Conservation (phyloP, 257 asterid species). For the Gentiana dahurica region DNA sequence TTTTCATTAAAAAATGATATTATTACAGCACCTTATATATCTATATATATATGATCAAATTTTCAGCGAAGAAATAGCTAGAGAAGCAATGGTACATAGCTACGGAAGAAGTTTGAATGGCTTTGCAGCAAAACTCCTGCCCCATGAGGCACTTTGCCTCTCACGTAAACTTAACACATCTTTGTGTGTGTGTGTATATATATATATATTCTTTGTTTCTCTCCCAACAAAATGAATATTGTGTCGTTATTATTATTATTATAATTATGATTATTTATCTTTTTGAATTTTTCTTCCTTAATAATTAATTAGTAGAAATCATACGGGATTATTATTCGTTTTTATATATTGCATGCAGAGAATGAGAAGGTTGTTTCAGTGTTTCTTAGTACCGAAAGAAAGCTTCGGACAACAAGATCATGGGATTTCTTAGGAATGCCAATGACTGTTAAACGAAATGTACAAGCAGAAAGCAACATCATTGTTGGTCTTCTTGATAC, state of each 20-base stretch:
- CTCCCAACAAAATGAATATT: too few relatives aligned
- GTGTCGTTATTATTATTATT: too few relatives aligned
- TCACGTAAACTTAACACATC: slow-evolving; percentile 20
- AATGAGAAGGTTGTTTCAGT: slow-evolving; percentile 50
- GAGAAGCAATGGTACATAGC: slow-evolving; percentile 46
- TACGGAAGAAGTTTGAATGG: slow-evolving; percentile 67
- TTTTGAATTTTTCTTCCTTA: too few relatives aligned
- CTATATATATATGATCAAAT: not conserved
- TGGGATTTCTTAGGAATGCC: slow-evolving; percentile 62
- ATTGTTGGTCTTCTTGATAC: slow-evolving; percentile 53
- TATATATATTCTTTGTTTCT: too few relatives aligned
- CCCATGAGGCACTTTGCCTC: slow-evolving; percentile 48
- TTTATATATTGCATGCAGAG: slow-evolving; percentile 28
- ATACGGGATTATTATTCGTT: not conserved
- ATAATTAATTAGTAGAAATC: too few relatives aligned
- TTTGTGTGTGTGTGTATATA: not conserved
- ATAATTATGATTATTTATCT: too few relatives aligned
- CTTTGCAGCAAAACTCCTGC: slow-evolving; percentile 55
- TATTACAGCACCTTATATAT: too few relatives aligned
- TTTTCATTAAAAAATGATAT: too few relatives aligned
- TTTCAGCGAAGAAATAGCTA: slow-evolving; percentile 44
- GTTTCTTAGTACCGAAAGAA: slow-evolving; percentile 31
- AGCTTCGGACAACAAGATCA: slow-evolving; percentile 58
- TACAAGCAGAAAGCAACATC: slow-evolving; percentile 31
- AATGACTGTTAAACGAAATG: slow-evolving; percentile 22